phyloP scores from a whole-genome alignment of 2,329 filamentous ascomycete genomes.

The Paraconiothyrium brasiliense region DNA sequence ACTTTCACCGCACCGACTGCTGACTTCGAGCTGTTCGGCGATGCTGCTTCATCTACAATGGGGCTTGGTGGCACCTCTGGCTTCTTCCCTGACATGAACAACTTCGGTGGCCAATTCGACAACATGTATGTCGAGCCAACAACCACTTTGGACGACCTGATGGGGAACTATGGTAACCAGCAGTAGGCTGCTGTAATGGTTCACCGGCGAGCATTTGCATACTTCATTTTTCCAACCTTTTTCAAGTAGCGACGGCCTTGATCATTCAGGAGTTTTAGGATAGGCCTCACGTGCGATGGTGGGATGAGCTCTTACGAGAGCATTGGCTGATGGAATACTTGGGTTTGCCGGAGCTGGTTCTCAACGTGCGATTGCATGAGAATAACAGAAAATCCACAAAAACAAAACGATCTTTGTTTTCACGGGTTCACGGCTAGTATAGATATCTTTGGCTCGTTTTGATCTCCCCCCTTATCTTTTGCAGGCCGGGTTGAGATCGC shows the following conservation, averaged over 20 bases:
- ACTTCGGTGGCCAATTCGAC: conserved; percentile 53
- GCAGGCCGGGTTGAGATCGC: conserved; percentile 44
- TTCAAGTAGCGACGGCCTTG: conserved; percentile 22
- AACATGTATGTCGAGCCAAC: conserved; percentile 38
- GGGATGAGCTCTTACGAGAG: conserved; percentile 9
- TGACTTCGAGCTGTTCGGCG: conserved; percentile 71
- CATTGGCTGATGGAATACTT: conserved; percentile 1
- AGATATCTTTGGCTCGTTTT: conserved; percentile 33
- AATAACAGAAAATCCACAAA: conserved; percentile 45
- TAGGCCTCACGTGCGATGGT: conserved; percentile 6
- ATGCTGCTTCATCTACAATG: conserved; percentile 34
- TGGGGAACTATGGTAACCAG: conserved; percentile 32
- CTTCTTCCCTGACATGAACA: conserved; percentile 52
- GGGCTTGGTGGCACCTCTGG: conserved; percentile 37
- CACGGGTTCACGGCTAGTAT: conserved; percentile 24
- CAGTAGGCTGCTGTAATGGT: conserved; percentile 31
- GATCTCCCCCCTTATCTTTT: conserved; percentile 45
- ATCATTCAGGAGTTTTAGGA: conserved; percentile 13
- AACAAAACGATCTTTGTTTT: conserved; percentile 44
- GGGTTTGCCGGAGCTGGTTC: conserved; percentile 20
- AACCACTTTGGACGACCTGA: conserved; percentile 45
- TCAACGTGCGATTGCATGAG: conserved; percentile 27
- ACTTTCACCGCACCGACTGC: conserved; percentile 48
- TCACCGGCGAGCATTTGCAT: conserved; percentile 32
- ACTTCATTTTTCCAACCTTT: conserved; percentile 28